These are phyloP conservation scores for Linum lewisii DNA, from an alignment of 345 rosid genomes.

Conservation along the genomic window DNA sequence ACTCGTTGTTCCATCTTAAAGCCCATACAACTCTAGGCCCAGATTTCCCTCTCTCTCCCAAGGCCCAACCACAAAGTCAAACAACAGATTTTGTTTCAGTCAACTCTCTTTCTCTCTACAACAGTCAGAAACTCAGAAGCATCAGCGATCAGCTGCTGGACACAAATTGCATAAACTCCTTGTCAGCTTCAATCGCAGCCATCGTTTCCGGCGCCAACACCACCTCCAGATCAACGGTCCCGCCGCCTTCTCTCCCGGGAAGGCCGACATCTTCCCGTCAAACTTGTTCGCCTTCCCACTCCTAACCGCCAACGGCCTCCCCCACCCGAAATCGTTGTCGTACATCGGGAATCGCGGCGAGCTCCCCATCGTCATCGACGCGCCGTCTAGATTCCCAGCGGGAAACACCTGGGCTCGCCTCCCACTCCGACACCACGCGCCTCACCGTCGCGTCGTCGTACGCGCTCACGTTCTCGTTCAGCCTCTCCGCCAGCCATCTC, in stretches of 20 bases:
- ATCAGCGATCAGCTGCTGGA: slow-evolving; percentile 5
- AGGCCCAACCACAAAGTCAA: too few species aligned
- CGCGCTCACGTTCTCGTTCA: slow-evolving; percentile 46
- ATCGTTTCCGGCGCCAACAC: slow-evolving; percentile 70
- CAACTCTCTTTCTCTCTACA: not conserved
- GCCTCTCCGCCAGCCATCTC: slow-evolving; percentile 76
- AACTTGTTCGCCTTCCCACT: slow-evolving; percentile 85
- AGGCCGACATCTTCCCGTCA: slow-evolving; percentile 95
- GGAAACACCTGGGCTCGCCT: slow-evolving; percentile 72
- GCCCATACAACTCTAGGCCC: too few species aligned
- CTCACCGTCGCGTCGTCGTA: slow-evolving; percentile 45
- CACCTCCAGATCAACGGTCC: slow-evolving; percentile 79
- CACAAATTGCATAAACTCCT: slow-evolving; percentile 67
- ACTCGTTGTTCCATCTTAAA: too few species aligned
- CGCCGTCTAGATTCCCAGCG: slow-evolving; percentile 81
- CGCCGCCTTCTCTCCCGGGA: slow-evolving; percentile 72
- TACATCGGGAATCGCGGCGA: slow-evolving; percentile 93
- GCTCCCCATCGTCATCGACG: slow-evolving; percentile 79
- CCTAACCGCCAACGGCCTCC: slow-evolving; percentile 73
- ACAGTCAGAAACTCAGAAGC: not conserved
- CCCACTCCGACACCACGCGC: slow-evolving; percentile 52
- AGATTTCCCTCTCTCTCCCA: too few species aligned
- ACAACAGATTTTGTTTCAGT: not conserved
- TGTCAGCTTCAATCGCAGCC: slow-evolving; percentile 64
- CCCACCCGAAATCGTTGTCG: slow-evolving; percentile 96